Base-by-base conservation (phyloP, 768 basidiomycete species). In the Podaxis sp. region DNA sequence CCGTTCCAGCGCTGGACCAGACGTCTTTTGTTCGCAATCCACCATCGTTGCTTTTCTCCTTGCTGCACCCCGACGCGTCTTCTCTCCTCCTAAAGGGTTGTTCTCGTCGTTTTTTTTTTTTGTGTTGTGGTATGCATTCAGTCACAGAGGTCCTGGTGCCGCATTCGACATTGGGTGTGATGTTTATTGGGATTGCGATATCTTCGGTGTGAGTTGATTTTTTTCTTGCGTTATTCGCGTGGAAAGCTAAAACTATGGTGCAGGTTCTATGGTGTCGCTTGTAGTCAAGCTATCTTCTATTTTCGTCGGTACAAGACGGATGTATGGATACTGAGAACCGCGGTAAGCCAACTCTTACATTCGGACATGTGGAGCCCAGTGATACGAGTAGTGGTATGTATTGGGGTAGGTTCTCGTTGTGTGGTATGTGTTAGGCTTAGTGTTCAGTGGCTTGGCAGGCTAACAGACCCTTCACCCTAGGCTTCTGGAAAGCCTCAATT, bases 401-500 rank as follows among this genome's bases (percentile, higher is more conserved):
- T 19, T 46, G 44, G 39, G 30, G 51, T 36, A 53, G 54, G 54
- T 42, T 36, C 36, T 24, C 36, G 4, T 19, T 11, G 54, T 56
- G 9, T 56, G 54, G 54, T 56, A 39, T 9, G 54, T 40, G 17
- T 26, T 11, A 24, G 19, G 8, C 22, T 17, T 9, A 9, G 8
- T 9, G 33, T 56, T 19, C 6, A 22, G 19, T 39, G 4, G 36
- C 19, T 22, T 9, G 22, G 8, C n/a, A 38, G n/a, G 9, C 6
- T 13, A 6, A 56, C 12, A 0, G 11, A 22, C 15, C 19, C 24
- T 56, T 19, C 33, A n/a, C 24, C 11, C 6, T 26, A 61, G 66
- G 63, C 39, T 58, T 4, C 19, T 66, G 33, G 63, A 66, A 48
- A 66, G 63, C 24, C 17, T 66, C 12, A 64, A 64, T 56, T 61